Evolutionary conservation across 2,329 filamentous ascomycete species (phyloP), one percentile per base, ranked within the genome.

Genomic region (Penicillium sp.): DNA sequence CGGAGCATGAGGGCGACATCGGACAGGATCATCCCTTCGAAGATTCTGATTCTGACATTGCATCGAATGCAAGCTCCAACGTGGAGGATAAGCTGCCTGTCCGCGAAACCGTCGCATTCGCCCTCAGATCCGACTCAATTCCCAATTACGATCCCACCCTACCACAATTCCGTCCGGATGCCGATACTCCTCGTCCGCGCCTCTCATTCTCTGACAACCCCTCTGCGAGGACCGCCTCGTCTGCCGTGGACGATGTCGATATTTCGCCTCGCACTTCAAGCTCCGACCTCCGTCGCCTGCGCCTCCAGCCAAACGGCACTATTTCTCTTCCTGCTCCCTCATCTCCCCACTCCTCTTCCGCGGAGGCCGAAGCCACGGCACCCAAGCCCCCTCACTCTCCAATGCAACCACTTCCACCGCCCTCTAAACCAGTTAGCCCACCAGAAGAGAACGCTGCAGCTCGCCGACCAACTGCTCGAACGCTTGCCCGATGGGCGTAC

Each of bases 151-250:
- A 72, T 42, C 66, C 69, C 16, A 71, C 68, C 6, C 59, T 72
- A 3, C 69, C 69, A 13, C 69, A 72, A 33, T 59, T 67, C 48
- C 65, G 69, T 30, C 70, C 68, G 3, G 59, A 69, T 41, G 56
- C 59, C 28, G 50, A 55, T n/a, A 42, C 48, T 25, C 13, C 29
- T 42, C 44, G 44, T 41, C 62, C 60, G 60, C 22, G 30, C 10
- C 35, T 46, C 25, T 44, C 39, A 9, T 42, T 45, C 30, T 38
- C 17, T 9, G 39, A 47, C 8, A 37, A 39, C 12, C 35, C 44
- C 12, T 15, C 22, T 9, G 29, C 41, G 12, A 28, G 43, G n/a
- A 7, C 22, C 11, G 27, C 25, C 16, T 27, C 27, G 29, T 13
- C 16, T 18, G n/a, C n/a, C 13, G 23, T 33, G 26, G 34, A 41